Evolutionary conservation across 257 asterid species (phyloP).

Genomic region (Solanum stenotomum): DNA sequence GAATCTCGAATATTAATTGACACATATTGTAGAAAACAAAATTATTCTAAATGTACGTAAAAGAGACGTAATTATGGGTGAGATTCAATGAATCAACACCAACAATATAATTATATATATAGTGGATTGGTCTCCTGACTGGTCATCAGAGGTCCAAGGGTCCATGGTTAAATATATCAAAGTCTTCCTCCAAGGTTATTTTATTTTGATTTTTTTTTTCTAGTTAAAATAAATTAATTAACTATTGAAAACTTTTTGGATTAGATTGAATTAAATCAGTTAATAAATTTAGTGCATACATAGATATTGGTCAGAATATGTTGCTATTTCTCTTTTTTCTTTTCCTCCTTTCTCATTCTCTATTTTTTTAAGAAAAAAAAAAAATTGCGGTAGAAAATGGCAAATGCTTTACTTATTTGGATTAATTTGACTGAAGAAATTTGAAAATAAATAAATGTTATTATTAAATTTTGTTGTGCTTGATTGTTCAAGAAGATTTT

Average conservation of each 20-base stretch:
- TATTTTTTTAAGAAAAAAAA: no score
- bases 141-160: neutral
- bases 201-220: neutral
- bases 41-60: neutral
- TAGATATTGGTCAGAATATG: neutral
- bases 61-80: neutral
- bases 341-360: neutral
- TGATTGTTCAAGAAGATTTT: neutral
- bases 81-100: conserved; percentile 19
- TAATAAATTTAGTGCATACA: neutral
- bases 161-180: neutral
- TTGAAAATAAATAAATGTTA: neutral
- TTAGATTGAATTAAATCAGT: neutral
- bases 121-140: neutral
- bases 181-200: conserved; percentile 10
- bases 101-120: neutral
- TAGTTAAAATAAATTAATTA: neutral
- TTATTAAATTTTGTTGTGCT: neutral
- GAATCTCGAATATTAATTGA: neutral
- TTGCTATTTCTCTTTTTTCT: neutral
- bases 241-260: neutral
- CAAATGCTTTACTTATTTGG: neutral
- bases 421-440: neutral
- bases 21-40: neutral
- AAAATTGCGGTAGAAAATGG: neutral